phyloP scores from a whole-genome alignment of 352 stramenopile species.

The Globisporangium radiosum region DNA sequence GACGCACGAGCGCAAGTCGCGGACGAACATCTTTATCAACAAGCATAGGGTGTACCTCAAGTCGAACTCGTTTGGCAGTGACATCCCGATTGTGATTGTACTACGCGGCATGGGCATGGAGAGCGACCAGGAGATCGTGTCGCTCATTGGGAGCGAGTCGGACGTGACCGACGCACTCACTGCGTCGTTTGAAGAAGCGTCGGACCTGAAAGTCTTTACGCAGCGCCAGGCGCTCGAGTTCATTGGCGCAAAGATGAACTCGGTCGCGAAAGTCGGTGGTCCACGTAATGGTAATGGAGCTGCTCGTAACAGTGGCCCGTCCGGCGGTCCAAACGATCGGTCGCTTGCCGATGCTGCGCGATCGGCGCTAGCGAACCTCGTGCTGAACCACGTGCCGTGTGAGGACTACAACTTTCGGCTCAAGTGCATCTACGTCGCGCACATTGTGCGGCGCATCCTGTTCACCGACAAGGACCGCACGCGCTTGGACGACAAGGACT shows the following conservation, averaged over 20 bases:
- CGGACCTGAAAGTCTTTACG: constrained; percentile 93
- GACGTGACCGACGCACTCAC: constrained; percentile 94
- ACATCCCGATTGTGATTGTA: constrained; percentile 96
- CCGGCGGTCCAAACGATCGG: constrained; percentile 34
- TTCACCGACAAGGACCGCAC: constrained; percentile 85
- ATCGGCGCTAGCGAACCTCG: constrained; percentile 96
- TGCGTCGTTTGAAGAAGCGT: constrained; percentile 94
- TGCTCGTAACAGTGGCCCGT: constrained; percentile 23
- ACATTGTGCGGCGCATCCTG: constrained; percentile 94
- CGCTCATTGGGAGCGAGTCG: constrained; percentile 91
- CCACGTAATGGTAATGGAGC: constrained; percentile 29
- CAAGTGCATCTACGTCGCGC: constrained; percentile 97
- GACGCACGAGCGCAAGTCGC: constrained; percentile 97
- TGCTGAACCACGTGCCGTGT: constrained; percentile 99
- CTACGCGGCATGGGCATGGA: constrained; percentile 98
- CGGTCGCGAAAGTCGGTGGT: constrained; percentile 49
- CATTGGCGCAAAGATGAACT: constrained; percentile 96
- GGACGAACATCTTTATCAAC: constrained; percentile 96
- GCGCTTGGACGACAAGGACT: constrained; percentile 98
- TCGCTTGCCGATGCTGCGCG: constrained; percentile 92
- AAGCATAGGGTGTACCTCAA: constrained; percentile 97
- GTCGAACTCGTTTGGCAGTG: constrained; percentile 97
- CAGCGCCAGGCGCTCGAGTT: constrained; percentile 94
- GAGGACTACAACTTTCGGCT: constrained; percentile 96
- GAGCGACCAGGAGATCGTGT: constrained; percentile 98